Conservation (phyloP, 495 filamentous ascomycete species). For the Podospora pseudoanserina region DNA sequence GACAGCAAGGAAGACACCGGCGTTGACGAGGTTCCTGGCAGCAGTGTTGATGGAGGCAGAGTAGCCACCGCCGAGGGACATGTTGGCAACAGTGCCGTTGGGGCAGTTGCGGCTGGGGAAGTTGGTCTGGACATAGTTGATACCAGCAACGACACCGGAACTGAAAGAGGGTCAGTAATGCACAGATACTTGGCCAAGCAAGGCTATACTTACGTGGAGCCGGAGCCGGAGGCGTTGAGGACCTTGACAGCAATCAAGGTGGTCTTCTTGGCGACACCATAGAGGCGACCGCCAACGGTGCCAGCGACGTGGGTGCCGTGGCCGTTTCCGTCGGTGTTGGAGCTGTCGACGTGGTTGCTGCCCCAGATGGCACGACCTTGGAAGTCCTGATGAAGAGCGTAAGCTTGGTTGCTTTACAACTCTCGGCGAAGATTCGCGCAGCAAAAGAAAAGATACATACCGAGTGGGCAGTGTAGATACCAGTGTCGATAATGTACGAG, state of each 20-base stretch:
- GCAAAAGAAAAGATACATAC: background rate
- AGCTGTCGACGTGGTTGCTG: conserved; percentile 42
- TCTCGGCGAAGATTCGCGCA: too few relatives aligned
- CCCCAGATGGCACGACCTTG: conserved; percentile 41
- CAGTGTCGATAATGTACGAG: conserved; percentile 59
- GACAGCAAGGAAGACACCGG: conserved; percentile 54
- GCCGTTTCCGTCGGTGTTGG: conserved; percentile 49
- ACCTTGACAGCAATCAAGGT: conserved; percentile 50
- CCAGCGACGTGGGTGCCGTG: conserved; percentile 52
- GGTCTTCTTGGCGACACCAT: conserved; percentile 49
- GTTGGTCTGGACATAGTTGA: conserved; percentile 45
- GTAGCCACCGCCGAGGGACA: conserved; percentile 54
- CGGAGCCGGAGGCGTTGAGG: conserved; percentile 47
- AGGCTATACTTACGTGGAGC: conserved; percentile 26
- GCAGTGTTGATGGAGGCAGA: conserved; percentile 54
- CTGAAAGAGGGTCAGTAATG: background rate
- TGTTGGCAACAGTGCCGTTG: conserved; percentile 47
- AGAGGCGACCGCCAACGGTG: conserved; percentile 47
- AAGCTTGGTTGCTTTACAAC: background rate
- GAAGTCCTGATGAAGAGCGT: conserved; percentile 26
- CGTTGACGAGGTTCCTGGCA: conserved; percentile 44
- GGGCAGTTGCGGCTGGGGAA: conserved; percentile 38
- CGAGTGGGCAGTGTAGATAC: conserved; percentile 52
- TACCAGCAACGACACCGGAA: conserved; percentile 48
- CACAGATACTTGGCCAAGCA: background rate